These are phyloP conservation scores for Solanum chilense DNA, from an alignment of 257 asterid species.

Conservation along the genomic window DNA sequence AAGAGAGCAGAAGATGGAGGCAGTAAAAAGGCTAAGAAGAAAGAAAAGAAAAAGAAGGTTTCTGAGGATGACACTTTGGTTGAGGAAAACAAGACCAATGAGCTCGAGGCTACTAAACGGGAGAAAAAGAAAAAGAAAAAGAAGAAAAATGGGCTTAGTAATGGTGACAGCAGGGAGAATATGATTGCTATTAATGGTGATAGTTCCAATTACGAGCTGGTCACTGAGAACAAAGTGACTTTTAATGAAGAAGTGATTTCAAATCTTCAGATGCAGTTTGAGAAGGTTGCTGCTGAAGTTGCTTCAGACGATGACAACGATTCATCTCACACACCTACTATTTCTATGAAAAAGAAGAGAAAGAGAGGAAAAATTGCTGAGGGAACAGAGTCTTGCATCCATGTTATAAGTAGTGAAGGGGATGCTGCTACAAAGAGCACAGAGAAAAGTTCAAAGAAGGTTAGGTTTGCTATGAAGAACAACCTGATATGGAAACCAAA, in stretches of 20 bases:
- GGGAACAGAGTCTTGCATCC: neutral
- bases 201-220: constrained; percentile 12
- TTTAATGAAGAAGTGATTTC: constrained; percentile 48
- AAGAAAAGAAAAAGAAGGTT: constrained; percentile 10
- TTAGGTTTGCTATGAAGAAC: constrained; percentile 77
- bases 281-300: constrained; percentile 68
- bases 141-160: constrained; percentile 9
- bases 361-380: constrained; percentile 34
- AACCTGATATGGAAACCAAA: constrained; percentile 90
- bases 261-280: constrained; percentile 83
- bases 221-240: constrained; percentile 14
- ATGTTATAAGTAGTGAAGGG: constrained; percentile 11
- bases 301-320: constrained; percentile 23
- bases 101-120: neutral
- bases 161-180: constrained; percentile 3
- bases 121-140: constrained; percentile 19
- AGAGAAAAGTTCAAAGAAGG: constrained; percentile 72
- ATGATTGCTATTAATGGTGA: constrained; percentile 3
- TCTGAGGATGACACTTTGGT: constrained; percentile 1
- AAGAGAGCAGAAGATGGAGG: constrained; percentile 32
- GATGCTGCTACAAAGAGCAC: constrained; percentile 32
- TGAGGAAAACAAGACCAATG: constrained; percentile 4
- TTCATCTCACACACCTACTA: constrained; percentile 17
- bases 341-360: constrained; percentile 37
- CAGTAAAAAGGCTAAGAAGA: constrained; percentile 30